A percentile compares a stretch with the other conserved stretches of the same genome.
These are phyloP conservation scores for Solanum habrochaites DNA, from an alignment of 257 asterid species.

Conservation along the genomic window DNA sequence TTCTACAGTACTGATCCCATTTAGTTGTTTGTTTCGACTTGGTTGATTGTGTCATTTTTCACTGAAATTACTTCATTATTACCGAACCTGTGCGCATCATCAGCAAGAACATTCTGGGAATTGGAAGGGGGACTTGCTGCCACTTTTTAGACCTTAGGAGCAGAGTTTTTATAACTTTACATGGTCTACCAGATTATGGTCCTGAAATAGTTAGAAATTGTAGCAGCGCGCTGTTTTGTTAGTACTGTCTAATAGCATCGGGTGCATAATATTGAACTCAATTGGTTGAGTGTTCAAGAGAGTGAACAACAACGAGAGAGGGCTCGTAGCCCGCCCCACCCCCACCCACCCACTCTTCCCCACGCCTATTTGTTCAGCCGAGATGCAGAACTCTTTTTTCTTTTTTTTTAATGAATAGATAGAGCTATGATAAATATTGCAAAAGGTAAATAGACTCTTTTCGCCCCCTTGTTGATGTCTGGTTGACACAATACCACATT, in stretches of 20 bases:
- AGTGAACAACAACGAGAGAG: too few relatives aligned
- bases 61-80: not conserved
- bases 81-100: not conserved
- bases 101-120: not conserved
- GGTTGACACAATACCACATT: not conserved
- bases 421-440: too few relatives aligned
- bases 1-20: not conserved
- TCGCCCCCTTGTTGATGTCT: too few relatives aligned
- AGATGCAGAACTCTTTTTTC: too few relatives aligned
- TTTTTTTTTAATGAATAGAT: too few relatives aligned
- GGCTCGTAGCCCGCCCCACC: too few relatives aligned
- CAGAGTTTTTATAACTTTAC: not conserved
- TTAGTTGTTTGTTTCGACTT: not conserved
- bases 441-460: too few relatives aligned
- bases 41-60: not conserved
- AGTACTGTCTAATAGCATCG: not conserved
- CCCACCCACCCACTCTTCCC: too few relatives aligned
- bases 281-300: not conserved
- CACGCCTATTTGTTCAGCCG: too few relatives aligned
- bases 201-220: not conserved
- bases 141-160: not conserved
- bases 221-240: not conserved
- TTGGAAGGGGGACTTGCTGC: not conserved
- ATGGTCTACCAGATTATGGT: not conserved
- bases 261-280: not conserved